Conservation (phyloP, 495 filamentous ascomycete species). For the Chaetomium cochliodes region DNA sequence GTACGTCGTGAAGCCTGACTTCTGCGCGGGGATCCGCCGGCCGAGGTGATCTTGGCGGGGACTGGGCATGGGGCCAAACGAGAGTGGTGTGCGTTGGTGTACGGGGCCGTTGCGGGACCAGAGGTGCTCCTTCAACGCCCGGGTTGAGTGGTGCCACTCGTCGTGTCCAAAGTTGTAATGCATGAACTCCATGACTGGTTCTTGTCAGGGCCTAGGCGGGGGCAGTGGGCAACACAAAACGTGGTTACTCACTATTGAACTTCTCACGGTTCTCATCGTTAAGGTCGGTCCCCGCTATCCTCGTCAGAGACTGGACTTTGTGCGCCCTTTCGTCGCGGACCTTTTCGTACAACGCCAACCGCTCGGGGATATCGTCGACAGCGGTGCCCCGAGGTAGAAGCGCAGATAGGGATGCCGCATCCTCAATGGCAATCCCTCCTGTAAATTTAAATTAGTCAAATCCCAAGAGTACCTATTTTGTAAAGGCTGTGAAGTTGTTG, state of each 20-base stretch:
- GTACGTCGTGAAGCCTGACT: constrained; percentile 50
- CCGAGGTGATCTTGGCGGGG: constrained; percentile 46
- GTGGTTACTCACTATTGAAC: constrained; percentile 1
- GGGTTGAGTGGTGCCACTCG: constrained; percentile 55
- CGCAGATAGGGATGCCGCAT: constrained; percentile 53
- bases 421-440: constrained; percentile 57
- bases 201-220: neutral
- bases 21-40: constrained; percentile 18
- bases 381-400: constrained; percentile 48
- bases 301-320: constrained; percentile 9
- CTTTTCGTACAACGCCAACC: constrained; percentile 54
- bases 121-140: constrained; percentile 49
- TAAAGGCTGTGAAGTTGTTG: too few species aligned
- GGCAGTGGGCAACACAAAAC: neutral
- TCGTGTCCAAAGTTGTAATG: constrained; percentile 60
- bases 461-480: neutral
- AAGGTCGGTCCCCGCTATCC: constrained; percentile 8
- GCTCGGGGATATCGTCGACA: constrained; percentile 43
- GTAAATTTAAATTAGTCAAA: neutral
- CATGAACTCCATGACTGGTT: constrained; percentile 48
- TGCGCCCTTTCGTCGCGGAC: constrained; percentile 33
- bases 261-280: constrained; percentile 11
- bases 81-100: constrained; percentile 54
- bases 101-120: constrained; percentile 40
- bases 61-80: constrained; percentile 57